Conservation (phyloP, 176 grass and related monocot species). For the Zea mays region Zm-B73-REFERENCE-NAM-5.0 NC_050101.1:164538001-164538500, state of each 20-base stretch:
- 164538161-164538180: constrained; percentile 66
- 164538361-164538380: background rate
- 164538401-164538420: constrained; percentile 58
- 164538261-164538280: constrained; percentile 81
- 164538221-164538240: constrained; percentile 94
- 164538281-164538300: constrained; percentile 92
- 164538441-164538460: constrained; percentile 83
- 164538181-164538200: constrained; percentile 96
- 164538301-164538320: constrained; percentile 89
- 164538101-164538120: background rate
- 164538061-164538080: constrained; percentile 87
- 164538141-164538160: background rate
- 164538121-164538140: background rate
- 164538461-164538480: constrained; percentile 98
- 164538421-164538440: constrained; percentile 95
- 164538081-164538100: constrained; percentile 48
- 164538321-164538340: constrained; percentile 34
- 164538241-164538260: constrained; percentile 87
- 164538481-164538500: constrained; percentile 92
- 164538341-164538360: background rate
- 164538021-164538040: constrained; percentile 69
- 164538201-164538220: constrained; percentile 80
- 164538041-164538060: constrained; percentile 94
- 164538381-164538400: background rate
- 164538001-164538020: constrained; percentile 86